Evolutionary conservation across 352 stramenopile genomes (phyloP), one percentile per base, ranked within the genome.

Genomic region (Globisporangium takayamanum): DNA sequence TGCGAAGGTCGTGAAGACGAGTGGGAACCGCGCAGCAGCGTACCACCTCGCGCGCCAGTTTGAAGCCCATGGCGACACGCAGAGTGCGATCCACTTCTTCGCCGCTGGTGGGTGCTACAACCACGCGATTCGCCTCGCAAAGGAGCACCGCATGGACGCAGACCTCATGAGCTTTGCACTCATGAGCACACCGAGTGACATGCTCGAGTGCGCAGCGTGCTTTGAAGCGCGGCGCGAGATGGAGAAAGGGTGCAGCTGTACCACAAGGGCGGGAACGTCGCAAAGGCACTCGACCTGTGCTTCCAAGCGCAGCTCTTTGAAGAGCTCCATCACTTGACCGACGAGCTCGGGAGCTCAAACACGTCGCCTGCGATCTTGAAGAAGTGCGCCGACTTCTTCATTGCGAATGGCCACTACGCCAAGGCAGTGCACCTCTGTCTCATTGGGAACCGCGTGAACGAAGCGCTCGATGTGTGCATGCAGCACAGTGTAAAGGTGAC

Each of bases 161-260:
- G 92, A 98, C 46, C 77, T 97, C 60, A 92, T 98, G 78, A 84
- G 78, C 36, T 97, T 96, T 48, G 92, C 94, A 3, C 73, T 98
- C 4, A 89, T 96, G 72, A 95, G 81, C 58, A 87, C 87, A 36
- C 74, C 84, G 2, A 80, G 69, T 41, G 78, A 95, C 59, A 96
- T 96, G 78, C 69, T 96, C 22, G 89, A 97, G 33, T 96, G 87
- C 52, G 92, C 92, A 5, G 62, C 73, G 33, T 97, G 98, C 66
- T 98, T 98, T 60, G 91, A 98, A 63, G 58, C 71, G 11, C 94
- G 97, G 26, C 78, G 84, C n/a, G 87, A 97, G 53, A 87, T 94
- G 68, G 91, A 98, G 54, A 97, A 98, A 55, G 94, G 0, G 91
- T 98, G 41, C 82, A 96, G 57, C 76, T 98, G 0, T 98, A 97